Evolutionary conservation across 2,329 filamentous ascomycete species (phyloP).

Genomic region (Fusarium goolgardi): DNA sequence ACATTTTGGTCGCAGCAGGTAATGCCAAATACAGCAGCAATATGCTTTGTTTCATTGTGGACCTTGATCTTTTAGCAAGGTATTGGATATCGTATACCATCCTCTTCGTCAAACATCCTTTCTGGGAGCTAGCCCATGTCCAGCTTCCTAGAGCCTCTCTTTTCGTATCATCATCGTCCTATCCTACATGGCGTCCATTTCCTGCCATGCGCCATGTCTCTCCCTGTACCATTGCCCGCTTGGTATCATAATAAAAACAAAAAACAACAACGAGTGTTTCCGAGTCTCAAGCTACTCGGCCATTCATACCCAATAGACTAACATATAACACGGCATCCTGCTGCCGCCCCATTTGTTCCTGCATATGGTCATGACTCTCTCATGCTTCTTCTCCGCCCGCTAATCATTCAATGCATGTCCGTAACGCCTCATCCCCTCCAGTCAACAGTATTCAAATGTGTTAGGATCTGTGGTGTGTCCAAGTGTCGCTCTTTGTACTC

Average conservation of each 20-base stretch:
- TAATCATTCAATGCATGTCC: slow-evolving; percentile 37
- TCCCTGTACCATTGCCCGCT: slow-evolving; percentile 44
- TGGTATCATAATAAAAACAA: slow-evolving; percentile 43
- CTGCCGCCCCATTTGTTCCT: slow-evolving; percentile 44
- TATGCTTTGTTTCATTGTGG: slow-evolving; percentile 11
- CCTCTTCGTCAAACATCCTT: slow-evolving; percentile 19
- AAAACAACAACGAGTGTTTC: slow-evolving; percentile 42
- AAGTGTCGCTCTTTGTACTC: slow-evolving; percentile 48
- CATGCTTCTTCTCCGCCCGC: slow-evolving; percentile 21
- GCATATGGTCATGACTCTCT: slow-evolving; percentile 40
- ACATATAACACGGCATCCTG: slow-evolving; percentile 28
- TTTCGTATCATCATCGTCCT: slow-evolving; percentile 32
- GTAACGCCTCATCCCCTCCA: slow-evolving; percentile 37
- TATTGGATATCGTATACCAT: slow-evolving; percentile 25
- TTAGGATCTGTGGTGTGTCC: slow-evolving; percentile 46
- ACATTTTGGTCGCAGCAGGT: neutral
- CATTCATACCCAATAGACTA: slow-evolving; percentile 25
- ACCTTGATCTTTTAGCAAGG: slow-evolving; percentile 26
- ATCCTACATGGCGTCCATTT: slow-evolving; percentile 31
- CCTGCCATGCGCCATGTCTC: slow-evolving; percentile 36
- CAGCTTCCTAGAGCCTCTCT: slow-evolving; percentile 48
- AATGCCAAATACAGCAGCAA: neutral
- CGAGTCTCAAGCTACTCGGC: slow-evolving; percentile 39
- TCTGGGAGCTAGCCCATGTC: slow-evolving; percentile 47
- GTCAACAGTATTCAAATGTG: slow-evolving; percentile 41